Base-by-base conservation (phyloP, 2,329 filamentous ascomycete species). In the Dryadomyces quercus-mongolicae region DNA sequence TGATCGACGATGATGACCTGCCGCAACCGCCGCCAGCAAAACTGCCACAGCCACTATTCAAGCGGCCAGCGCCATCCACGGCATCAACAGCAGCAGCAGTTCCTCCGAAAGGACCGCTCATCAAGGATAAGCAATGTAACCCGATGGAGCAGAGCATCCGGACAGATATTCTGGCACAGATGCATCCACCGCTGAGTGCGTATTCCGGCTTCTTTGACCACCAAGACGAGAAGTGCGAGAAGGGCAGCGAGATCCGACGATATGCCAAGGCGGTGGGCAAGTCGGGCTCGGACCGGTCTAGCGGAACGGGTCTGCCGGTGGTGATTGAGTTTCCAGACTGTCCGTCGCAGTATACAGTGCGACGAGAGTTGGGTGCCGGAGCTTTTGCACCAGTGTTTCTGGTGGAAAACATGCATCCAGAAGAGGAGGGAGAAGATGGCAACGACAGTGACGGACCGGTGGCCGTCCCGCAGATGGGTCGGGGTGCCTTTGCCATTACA, bases 371-470 rank as follows among this genome's bases (percentile, higher is more conserved):
- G 13, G 93, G 93, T 1, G 88, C 90, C 31, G 93, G 93, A 9
- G 93, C 93, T 1, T 98, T 94, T 68, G 93, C 92, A 0, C 92
- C 93, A 0, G 93, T 98, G 2, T 98, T 96, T 65, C 80, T 98
- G 0, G 85, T 91, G 8, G 88, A 95, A 64, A 85, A 85, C 61
- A 77, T 81, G n/a, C 70, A 71, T 0, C 73, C 76, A 3, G 73
- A 73, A 12, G 48, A 12, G 22, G 42, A 66, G 63, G 55, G 65
- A 7, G 73, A 76, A 38, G 70, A 73, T 10, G 63, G 69, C 36
- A 68, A 72, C 18, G 72, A 78, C 16, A 74, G 78, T 36, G 70
- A 72, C 47, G 49, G 54, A 38, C 12, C 48, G 15, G 22, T 18
- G 12, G 66, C 64, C 52, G 66, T 61, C 53, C 67, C 63, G 42